These are phyloP conservation scores for Bretziella fagacearum DNA, from an alignment of 2,329 filamentous ascomycete genomes.

Conservation along the genomic window DNA sequence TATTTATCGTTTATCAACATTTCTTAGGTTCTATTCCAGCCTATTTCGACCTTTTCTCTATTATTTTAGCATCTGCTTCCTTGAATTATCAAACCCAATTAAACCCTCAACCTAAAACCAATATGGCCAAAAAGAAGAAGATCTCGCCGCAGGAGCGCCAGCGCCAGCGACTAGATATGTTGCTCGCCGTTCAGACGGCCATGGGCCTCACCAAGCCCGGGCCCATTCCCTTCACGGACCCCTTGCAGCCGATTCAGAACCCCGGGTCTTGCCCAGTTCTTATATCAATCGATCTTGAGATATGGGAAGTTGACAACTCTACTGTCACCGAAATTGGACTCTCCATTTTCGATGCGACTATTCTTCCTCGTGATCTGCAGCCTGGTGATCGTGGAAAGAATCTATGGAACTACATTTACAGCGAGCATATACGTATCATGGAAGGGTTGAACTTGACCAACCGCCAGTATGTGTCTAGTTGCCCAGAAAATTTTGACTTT, in stretches of 20 bases:
- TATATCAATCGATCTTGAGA: conserved; percentile 67
- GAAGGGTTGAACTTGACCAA: conserved; percentile 56
- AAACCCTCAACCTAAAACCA: not conserved
- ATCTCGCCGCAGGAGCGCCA: not conserved
- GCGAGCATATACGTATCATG: conserved; percentile 58
- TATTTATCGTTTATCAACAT: too few relatives aligned
- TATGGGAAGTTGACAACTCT: conserved; percentile 49
- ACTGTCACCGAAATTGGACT: conserved; percentile 76
- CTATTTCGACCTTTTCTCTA: too few relatives aligned
- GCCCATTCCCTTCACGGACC: not conserved
- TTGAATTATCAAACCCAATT: too few relatives aligned
- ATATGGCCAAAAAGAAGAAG: conserved; percentile 3
- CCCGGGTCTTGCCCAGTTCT: conserved; percentile 34
- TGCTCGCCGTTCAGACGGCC: conserved; percentile 26
- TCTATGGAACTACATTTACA: conserved; percentile 52
- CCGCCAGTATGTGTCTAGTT: conserved; percentile 49
- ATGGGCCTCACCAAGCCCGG: not conserved
- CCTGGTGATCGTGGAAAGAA: conserved; percentile 45
- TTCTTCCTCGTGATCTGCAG: conserved; percentile 31
- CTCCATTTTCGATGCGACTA: conserved; percentile 54
- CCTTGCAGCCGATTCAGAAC: not conserved
- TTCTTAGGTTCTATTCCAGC: too few relatives aligned
- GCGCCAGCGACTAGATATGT: conserved; percentile 21
- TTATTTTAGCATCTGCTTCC: too few relatives aligned
- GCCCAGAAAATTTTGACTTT: conserved; percentile 59